Percentiles rank a stretch among this genome's conserved stretches.
phyloP scores from a whole-genome alignment of 257 asterid genomes.

The Nicotiana benthamiana region DNA sequence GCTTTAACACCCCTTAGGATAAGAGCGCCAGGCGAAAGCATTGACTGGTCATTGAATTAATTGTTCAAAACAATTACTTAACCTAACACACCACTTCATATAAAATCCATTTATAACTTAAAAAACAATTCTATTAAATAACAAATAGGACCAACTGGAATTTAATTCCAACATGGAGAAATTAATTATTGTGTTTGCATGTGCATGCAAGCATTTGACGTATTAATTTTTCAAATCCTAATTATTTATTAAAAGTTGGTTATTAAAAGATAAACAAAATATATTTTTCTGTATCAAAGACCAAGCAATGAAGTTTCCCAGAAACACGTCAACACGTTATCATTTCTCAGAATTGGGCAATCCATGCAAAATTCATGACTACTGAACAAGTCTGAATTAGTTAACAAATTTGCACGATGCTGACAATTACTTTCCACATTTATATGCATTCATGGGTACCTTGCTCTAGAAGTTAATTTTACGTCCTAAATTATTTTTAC shows the following conservation, averaged over 20 bases:
- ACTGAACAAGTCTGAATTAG: not conserved
- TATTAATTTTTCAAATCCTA: not conserved
- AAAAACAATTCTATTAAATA: too few relatives aligned
- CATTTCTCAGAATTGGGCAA: slow-evolving; percentile 11
- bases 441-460: slow-evolving; percentile 5
- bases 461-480: not conserved
- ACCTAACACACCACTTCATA: too few relatives aligned
- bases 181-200: not conserved
- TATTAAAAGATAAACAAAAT: not conserved
- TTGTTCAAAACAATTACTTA: too few relatives aligned
- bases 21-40: too few relatives aligned
- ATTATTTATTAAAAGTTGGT: not conserved
- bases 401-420: slow-evolving; percentile 6
- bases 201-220: slow-evolving; percentile 9
- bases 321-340: not conserved
- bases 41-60: too few relatives aligned
- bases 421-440: slow-evolving; percentile 8
- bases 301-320: not conserved
- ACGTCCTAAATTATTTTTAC: not conserved
- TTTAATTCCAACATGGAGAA: not conserved
- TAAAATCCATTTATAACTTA: too few relatives aligned
- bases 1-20: too few relatives aligned
- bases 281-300: not conserved
- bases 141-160: too few relatives aligned
- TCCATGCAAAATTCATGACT: slow-evolving; percentile 28